Evolutionary conservation across 768 basidiomycete species (phyloP), one percentile per base, ranked within the genome.

Genomic region (Mycena vitilis): DNA sequence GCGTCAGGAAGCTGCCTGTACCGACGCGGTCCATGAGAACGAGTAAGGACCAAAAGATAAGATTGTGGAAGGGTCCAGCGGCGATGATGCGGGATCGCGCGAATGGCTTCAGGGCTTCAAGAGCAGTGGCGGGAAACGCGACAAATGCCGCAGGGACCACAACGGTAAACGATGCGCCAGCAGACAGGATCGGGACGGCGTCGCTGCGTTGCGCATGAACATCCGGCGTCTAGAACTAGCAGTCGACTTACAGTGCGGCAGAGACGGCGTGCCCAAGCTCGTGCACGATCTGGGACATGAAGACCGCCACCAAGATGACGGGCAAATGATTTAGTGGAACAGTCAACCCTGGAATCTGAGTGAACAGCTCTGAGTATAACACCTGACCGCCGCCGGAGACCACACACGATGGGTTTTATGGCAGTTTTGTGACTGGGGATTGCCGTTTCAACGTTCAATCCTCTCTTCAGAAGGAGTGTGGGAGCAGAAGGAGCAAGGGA

Each of bases 291-390:
- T 95, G 94, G 61, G 86, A 85, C 11, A 87, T 25, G 53, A 90
- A 82, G 18, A 95, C 82, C 0, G 90, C 85, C 8, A 86, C 38
- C 9, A 95, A 71, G 55, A 95, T 86, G 18, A 89, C 70, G 6
- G 91, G 91, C 1, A 93, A 74, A 74, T 96, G 89, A 30, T 80
- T 78, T n/a, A 94, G 73, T 1, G 95, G 95, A 1, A 93, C 87
- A 2, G 93, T 96, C 9, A 95, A 68, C 1, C 95, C 95, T 23
- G 95, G 95, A 44, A 96, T 89, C 94, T 95, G 71, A 20, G 13
- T 1, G 59, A 23, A 20, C 12, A 69, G 34, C 30, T n/a, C 59
- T 70, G n/a, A 58, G 55, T 59, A 37, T 16, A 30, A 34, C 44
- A 11, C 49, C 54, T 11, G 40, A 58, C 6, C 18, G 10, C 20